Evolutionary conservation across 2,329 filamentous ascomycete species (phyloP).

Genomic region (Diaporthe ilicicola): DNA sequence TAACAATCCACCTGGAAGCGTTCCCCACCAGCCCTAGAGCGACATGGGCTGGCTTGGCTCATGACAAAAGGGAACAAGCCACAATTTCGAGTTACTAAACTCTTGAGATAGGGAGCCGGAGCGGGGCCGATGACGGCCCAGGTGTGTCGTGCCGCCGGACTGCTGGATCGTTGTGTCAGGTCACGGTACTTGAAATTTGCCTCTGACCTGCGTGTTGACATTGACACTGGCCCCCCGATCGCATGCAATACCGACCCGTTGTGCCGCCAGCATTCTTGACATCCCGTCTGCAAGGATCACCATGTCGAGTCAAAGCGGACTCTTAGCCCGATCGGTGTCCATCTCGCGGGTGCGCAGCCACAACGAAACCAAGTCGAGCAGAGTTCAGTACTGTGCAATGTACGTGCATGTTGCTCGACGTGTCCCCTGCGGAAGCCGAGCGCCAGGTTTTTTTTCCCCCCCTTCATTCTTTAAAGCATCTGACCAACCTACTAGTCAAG

Average conservation of each 20-base stretch:
- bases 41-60: slow-evolving; percentile 10
- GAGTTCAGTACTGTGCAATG: neutral
- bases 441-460: neutral
- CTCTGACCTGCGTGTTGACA: neutral
- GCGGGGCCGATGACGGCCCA: slow-evolving; percentile 19
- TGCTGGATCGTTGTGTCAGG: slow-evolving; percentile 24
- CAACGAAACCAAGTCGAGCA: neutral
- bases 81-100: slow-evolving; percentile 10
- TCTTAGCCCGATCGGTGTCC: slow-evolving; percentile 2
- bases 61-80: slow-evolving; percentile 19
- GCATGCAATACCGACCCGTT: slow-evolving; percentile 26
- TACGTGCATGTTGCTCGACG: neutral
- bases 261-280: slow-evolving; percentile 22
- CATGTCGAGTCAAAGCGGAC: slow-evolving; percentile 11
- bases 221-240: slow-evolving; percentile 13
- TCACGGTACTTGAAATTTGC: slow-evolving; percentile 28
- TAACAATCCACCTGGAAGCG: neutral
- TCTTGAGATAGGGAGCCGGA: slow-evolving; percentile 16
- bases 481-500: neutral
- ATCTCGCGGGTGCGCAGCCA: slow-evolving; percentile 13
- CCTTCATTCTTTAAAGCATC: neutral
- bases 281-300: slow-evolving; percentile 11
- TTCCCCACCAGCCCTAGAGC: slow-evolving; percentile 10
- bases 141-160: slow-evolving; percentile 21
- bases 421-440: neutral